These are phyloP conservation scores for Pestalotiopsis sp. DNA, from an alignment of 2,329 filamentous ascomycete genomes.

Conservation along the genomic window DNA sequence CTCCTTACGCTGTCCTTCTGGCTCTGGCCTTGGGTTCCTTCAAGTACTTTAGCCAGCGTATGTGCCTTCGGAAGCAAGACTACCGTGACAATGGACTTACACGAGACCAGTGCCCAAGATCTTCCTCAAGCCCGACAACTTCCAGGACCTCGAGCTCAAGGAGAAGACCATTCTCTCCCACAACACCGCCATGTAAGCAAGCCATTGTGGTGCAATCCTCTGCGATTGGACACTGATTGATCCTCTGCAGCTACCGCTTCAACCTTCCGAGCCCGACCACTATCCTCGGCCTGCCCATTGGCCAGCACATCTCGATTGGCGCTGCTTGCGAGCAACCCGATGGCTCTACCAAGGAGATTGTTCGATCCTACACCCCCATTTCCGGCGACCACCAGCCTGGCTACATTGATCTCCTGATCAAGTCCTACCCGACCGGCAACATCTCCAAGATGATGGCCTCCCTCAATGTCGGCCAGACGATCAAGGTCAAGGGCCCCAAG, in stretches of 20 bases:
- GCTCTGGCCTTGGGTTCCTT: slow-evolving; percentile 68
- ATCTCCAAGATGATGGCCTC: slow-evolving; percentile 92
- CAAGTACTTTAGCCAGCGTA: slow-evolving; percentile 75
- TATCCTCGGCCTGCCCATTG: slow-evolving; percentile 94
- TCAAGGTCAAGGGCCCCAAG: slow-evolving; percentile 93
- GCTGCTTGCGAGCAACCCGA: slow-evolving; percentile 70
- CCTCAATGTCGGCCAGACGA: slow-evolving; percentile 80
- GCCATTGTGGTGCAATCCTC: slow-evolving; percentile 19
- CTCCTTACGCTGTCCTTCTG: slow-evolving; percentile 69
- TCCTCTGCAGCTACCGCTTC: slow-evolving; percentile 79
- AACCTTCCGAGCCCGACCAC: slow-evolving; percentile 74
- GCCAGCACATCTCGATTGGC: slow-evolving; percentile 97
- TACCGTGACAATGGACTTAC: slow-evolving; percentile 20
- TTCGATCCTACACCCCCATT: slow-evolving; percentile 91
- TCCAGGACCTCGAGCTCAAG: slow-evolving; percentile 90
- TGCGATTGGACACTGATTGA: slow-evolving; percentile 11
- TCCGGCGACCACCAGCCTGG: slow-evolving; percentile 87
- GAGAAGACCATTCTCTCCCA: slow-evolving; percentile 96
- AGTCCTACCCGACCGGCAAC: slow-evolving; percentile 96
- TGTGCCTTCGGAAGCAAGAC: slow-evolving; percentile 36
- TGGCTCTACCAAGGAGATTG: slow-evolving; percentile 78
- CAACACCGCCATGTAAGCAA: slow-evolving; percentile 88
- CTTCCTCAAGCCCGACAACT: slow-evolving; percentile 82
- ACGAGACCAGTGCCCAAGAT: slow-evolving; percentile 67
- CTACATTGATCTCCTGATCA: slow-evolving; percentile 95